Base-by-base conservation (phyloP, 2,329 filamentous ascomycete species). In the Annulohypoxylon truncatum region DNA sequence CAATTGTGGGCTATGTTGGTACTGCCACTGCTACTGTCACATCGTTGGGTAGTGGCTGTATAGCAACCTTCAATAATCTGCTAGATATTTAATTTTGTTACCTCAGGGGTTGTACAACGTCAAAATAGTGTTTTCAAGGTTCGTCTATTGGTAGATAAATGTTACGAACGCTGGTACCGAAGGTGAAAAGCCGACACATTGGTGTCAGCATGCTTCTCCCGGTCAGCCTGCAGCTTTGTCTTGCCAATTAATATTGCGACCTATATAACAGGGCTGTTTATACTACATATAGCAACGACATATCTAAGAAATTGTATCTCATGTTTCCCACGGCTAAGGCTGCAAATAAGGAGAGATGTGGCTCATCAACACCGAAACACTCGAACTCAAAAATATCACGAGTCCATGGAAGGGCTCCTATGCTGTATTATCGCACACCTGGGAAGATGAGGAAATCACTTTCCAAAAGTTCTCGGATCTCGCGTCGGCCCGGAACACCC, bases 401-500 rank as follows among this genome's bases (percentile, higher is more conserved):
- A 54, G 42, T 7, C 46, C 46, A 1, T 4, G 20, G 18, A 52
- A 46, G 4, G 57, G 33, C 5, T 58, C 48, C 4, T 69, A 71
- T 29, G 54, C 61, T 18, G 60, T 69, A 29, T 55, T 69, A 28
- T 69, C 66, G 31, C 66, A 66, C 22, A 67, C 66, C 20, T 67
- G 63, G 61, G 60, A 52, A 12, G 44, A 24, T 22, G 63, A 63
- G 0, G 58, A 71, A 26, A 47, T 69, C 1, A 44, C 57, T 9
- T 65, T 67, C 31, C 52, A 61, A 9, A 48, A 55, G 1, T 57
- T 66, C 12, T 58, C 58, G 12, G 28, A 61, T 20, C 38, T 29
- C 18, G 12, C 20, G 28, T 52, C 28, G 12, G 42, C 59, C 9
- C 7, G 18, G 26, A 46, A 15, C 10, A 33, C 28, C 22, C 48